A percentile compares a stretch with the other conserved stretches of the same genome.
Conservation (phyloP, 768 basidiomycete genomes). For the Tylopilus rubrobrunneus region DNA sequence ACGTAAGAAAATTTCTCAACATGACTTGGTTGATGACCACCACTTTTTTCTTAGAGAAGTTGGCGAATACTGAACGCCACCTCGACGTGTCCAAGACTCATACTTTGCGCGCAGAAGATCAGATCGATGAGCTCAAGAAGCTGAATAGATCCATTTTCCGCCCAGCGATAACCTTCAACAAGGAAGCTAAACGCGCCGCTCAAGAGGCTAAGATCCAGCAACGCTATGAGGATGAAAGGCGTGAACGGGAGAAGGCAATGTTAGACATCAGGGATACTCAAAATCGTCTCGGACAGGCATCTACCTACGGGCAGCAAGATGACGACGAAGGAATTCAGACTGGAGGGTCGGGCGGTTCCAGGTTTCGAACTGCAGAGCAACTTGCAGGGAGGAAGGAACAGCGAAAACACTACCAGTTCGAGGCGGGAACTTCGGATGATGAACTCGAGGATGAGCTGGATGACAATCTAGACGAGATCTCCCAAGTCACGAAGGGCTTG, state of each 20-base stretch:
- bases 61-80: constrained; percentile 94
- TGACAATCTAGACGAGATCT: constrained; percentile 84
- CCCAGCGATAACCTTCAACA: constrained; percentile 90
- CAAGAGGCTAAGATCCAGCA: constrained; percentile 80
- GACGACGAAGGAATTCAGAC: constrained; percentile 40
- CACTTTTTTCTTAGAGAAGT: constrained; percentile 49
- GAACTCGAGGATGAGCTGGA: constrained; percentile 94
- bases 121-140: constrained; percentile 88
- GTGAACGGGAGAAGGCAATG: constrained; percentile 81
- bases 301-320: constrained; percentile 51
- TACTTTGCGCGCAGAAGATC: constrained; percentile 85
- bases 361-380: constrained; percentile 49
- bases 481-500: constrained; percentile 69
- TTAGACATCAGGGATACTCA: constrained; percentile 84
- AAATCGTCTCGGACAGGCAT: constrained; percentile 74
- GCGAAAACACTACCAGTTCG: constrained; percentile 86
- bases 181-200: constrained; percentile 82
- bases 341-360: constrained; percentile 36
- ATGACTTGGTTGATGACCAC: background rate
- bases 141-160: constrained; percentile 95
- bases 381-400: constrained; percentile 58
- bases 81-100: constrained; percentile 90
- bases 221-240: constrained; percentile 84
- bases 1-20: constrained; percentile 17
- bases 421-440: constrained; percentile 85